These are phyloP conservation scores for Corymbia maculata DNA, from an alignment of 345 rosid species.

Conservation along the genomic window DNA sequence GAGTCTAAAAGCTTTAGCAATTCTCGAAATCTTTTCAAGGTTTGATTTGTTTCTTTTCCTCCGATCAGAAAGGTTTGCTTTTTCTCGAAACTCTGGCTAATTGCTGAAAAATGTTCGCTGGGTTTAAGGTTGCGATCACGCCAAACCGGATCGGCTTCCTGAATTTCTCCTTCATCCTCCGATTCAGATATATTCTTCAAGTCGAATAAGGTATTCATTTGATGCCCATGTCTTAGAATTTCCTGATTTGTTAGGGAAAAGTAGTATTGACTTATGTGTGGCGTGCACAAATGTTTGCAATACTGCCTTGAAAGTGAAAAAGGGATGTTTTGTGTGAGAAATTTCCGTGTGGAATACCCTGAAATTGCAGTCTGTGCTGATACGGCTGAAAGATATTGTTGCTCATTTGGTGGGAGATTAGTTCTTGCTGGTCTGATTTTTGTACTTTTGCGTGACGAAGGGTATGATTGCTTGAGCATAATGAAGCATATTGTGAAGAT, in stretches of 20 bases:
- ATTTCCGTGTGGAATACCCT: neutral
- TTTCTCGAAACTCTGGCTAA: neutral
- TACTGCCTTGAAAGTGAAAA: neutral
- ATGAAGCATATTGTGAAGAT: conserved; percentile 52
- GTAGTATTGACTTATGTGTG: neutral
- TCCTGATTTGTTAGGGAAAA: neutral
- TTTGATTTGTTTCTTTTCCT: neutral
- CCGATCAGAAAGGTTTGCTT: neutral
- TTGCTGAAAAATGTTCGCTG: neutral
- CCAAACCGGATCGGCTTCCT: neutral
- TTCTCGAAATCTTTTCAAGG: neutral
- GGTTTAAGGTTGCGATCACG: neutral
- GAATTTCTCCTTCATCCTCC: neutral
- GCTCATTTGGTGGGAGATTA: neutral
- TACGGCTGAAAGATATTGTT: neutral
- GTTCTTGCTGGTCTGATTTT: neutral
- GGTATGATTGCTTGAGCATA: neutral
- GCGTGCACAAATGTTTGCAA: neutral
- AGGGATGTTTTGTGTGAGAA: neutral
- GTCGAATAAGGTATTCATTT: neutral
- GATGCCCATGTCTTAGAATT: neutral
- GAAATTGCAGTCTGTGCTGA: neutral
- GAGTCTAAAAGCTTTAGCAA: neutral
- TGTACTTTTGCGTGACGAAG: neutral
- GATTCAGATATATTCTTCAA: neutral